Percentiles rank a stretch among this genome's conserved stretches.
Conservation (phyloP, 306 rosid genomes). For the Malus sieversii region DNA sequence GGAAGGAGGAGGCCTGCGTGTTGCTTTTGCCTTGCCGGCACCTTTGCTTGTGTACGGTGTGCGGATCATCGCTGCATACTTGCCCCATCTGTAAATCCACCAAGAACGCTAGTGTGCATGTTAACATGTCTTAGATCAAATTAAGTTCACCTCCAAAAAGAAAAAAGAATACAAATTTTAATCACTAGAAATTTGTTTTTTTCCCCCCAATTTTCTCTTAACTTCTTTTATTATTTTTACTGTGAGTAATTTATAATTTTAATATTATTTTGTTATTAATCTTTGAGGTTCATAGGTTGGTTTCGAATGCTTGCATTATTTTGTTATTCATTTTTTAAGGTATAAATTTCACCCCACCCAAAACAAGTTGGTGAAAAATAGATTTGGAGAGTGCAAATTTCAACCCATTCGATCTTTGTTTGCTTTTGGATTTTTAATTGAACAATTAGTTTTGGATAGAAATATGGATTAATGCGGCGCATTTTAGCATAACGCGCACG, state of each 20-base stretch:
- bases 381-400: not conserved
- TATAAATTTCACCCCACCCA: not conserved
- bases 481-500: not conserved
- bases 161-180: not conserved
- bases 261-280: not conserved
- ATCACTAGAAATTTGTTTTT: not conserved
- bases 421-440: not conserved
- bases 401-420: not conserved
- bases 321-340: no score
- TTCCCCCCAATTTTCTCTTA: not conserved
- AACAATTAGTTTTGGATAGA: not conserved
- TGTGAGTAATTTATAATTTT: not conserved
- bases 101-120: constrained; percentile 69
- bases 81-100: constrained; percentile 89
- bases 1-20: constrained; percentile 75
- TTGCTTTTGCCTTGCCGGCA: constrained; percentile 89
- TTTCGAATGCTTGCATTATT: not conserved
- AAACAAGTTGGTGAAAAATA: no score
- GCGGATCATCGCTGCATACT: constrained; percentile 61
- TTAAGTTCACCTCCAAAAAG: not conserved
- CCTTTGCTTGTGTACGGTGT: constrained; percentile 67
- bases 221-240: not conserved
- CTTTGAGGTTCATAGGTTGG: not conserved
- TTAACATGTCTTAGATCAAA: constrained; percentile 44
- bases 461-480: not conserved